These are phyloP conservation scores for Irpex rosettiformis DNA, from an alignment of 1,284 basidiomycete genomes.

Conservation along the genomic window DNA sequence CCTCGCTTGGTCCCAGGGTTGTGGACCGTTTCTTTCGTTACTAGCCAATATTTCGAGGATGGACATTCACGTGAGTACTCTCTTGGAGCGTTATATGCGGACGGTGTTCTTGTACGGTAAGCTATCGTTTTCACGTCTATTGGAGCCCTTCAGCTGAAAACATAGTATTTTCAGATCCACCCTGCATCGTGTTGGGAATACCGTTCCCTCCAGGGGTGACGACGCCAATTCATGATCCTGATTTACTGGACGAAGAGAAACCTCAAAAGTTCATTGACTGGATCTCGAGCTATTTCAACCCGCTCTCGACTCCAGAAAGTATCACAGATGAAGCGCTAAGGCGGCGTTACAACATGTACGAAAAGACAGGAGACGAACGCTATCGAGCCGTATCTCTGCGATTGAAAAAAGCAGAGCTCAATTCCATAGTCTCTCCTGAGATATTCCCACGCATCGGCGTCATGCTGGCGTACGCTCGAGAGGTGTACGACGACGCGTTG, in stretches of 20 bases:
- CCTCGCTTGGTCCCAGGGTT: neutral
- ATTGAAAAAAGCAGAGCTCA: constrained; percentile 6
- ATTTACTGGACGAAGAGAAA: neutral
- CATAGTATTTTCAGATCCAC: constrained; percentile 5
- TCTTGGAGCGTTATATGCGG: neutral
- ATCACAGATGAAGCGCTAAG: neutral
- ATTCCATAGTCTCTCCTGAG: neutral
- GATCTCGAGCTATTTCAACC: neutral
- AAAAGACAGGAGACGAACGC: neutral
- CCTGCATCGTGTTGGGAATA: neutral
- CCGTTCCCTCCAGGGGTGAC: neutral
- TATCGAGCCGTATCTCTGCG: constrained; percentile 3
- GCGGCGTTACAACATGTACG: neutral
- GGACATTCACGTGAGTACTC: neutral
- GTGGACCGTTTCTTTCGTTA: neutral
- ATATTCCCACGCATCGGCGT: constrained; percentile 1
- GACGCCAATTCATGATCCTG: neutral
- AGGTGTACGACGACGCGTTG: constrained; percentile 9
- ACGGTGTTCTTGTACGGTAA: neutral
- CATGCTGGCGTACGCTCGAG: neutral
- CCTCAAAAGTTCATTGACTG: neutral
- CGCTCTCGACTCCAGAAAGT: neutral
- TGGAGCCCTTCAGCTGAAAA: neutral
- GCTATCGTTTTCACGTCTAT: neutral
- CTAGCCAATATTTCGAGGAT: neutral